phyloP scores from a whole-genome alignment of 2,329 filamentous ascomycete species.

The Exophiala spinifera region DNA sequence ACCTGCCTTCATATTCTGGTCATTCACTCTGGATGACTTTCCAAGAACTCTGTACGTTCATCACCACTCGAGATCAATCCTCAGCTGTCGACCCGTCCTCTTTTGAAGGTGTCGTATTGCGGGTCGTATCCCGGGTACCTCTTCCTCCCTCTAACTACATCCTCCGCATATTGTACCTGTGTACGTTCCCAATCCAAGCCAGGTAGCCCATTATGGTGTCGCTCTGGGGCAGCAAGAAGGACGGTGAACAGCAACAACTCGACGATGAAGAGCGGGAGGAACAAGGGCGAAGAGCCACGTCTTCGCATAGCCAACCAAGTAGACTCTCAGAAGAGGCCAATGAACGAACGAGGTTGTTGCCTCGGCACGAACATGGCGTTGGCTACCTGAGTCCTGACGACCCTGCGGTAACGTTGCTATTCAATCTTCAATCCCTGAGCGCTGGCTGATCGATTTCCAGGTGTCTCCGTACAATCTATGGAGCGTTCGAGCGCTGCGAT shows the following conservation, averaged over 20 bases:
- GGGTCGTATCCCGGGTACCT: too few species aligned
- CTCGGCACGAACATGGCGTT: conserved; percentile 56
- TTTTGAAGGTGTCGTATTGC: too few species aligned
- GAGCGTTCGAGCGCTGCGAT: conserved; percentile 77
- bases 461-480: conserved; percentile 92
- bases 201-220: conserved; percentile 44
- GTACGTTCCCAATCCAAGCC: too few species aligned
- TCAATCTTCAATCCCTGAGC: not conserved
- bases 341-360: conserved; percentile 64
- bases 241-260: conserved; percentile 37
- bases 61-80: too few species aligned
- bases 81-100: not conserved
- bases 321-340: conserved; percentile 45
- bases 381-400: conserved; percentile 74
- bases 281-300: conserved; percentile 15
- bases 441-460: conserved; percentile 28
- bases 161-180: too few species aligned
- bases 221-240: conserved; percentile 56
- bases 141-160: too few species aligned
- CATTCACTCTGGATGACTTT: too few species aligned
- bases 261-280: conserved; percentile 29
- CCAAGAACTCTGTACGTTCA: too few species aligned
- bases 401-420: conserved; percentile 61
- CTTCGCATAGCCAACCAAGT: conserved; percentile 18
- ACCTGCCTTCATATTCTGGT: too few species aligned